These are phyloP conservation scores for Candida taoyuanica DNA, from an alignment of 805 yeast species.

Conservation along the genomic window DNA sequence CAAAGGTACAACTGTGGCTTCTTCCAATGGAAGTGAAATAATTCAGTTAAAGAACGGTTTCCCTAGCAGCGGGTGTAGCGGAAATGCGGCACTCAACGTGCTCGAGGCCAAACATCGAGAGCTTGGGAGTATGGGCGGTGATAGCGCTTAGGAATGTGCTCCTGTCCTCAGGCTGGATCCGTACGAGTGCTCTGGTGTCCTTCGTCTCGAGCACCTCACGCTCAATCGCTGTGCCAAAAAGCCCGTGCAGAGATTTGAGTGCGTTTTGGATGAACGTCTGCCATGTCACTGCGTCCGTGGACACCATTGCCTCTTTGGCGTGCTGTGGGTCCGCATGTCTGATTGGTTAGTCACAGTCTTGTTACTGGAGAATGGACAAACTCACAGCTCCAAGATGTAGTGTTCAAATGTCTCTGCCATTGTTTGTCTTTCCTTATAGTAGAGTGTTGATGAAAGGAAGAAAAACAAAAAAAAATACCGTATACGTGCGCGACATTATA, in stretches of 20 bases:
- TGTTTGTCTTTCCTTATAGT: too few relatives aligned
- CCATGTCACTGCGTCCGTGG: slow-evolving; percentile 31
- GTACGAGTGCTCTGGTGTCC: slow-evolving; percentile 24
- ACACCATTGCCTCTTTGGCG: slow-evolving; percentile 1
- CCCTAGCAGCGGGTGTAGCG: too few relatives aligned
- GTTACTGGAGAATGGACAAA: too few relatives aligned
- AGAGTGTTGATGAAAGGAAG: too few relatives aligned
- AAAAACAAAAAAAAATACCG: too few relatives aligned
- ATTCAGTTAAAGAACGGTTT: too few relatives aligned
- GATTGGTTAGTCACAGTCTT: too few relatives aligned
- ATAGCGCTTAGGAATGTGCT: slow-evolving; percentile 29
- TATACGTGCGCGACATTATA: too few relatives aligned
- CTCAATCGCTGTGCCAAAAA: slow-evolving; percentile 37
- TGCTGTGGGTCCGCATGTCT: slow-evolving; percentile 7
- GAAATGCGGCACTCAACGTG: slow-evolving; percentile 24
- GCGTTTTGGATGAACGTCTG: slow-evolving; percentile 33
- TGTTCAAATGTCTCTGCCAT: not conserved
- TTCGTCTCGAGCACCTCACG: slow-evolving; percentile 27
- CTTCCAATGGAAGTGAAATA: slow-evolving; percentile 44
- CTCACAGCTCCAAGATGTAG: slow-evolving; percentile 6
- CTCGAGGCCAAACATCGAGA: slow-evolving; percentile 24
- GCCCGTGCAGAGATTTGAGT: slow-evolving; percentile 34
- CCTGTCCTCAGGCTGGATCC: slow-evolving; percentile 28
- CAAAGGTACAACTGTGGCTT: slow-evolving; percentile 42
- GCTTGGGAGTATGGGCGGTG: slow-evolving; percentile 28